Base-by-base conservation (phyloP, 352 stramenopile genomes). In the Pythium aphanidermatum region DNA sequence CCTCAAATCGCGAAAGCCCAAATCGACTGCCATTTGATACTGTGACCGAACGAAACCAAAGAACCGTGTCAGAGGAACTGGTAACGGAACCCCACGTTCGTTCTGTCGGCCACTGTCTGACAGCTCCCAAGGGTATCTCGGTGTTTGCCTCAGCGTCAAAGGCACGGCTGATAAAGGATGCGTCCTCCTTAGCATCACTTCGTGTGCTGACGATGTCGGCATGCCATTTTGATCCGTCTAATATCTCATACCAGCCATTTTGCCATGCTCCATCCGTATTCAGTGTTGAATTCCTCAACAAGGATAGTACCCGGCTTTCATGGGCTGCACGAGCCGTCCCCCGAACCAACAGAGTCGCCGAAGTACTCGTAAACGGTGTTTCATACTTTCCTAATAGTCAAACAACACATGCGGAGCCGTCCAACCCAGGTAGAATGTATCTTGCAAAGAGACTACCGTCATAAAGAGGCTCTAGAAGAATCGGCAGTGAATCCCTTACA, bases 381-480 rank as follows among this genome's bases (percentile, higher is more conserved):
- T 59, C 38, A 31, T 59, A 65, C n/a, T 37, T 47, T 0, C 55
- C 59, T 7, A 46, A 19, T 2, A 73, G 46, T 0, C 45, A 52
- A 39, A 73, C 57, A 2, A 62, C 44, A 33, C 63, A 73, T 10
- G 63, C 60, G 10, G 39, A 52, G 11, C 63, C 63, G 30, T 70
- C 51, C 16, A 39, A 38, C 0, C 51, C 52, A 0, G 63, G 63
- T 1, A 70, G 46, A 3, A 46, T 51, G 27, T 58, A 65, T 16
- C 52, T 24, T 17, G 56, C 36, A 14, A 14, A 20, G 4, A 34
- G 8, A 4, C 6, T 40, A 20, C 58, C 60, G 36, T 73, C 63
- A 10, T n/a, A 33, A 20, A 56, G 45, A 3, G 60, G 56, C 25
- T 65, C 30, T 35, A 67, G 59, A 13, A 73, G 40, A 17, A 70